Evolutionary conservation across 2,329 filamentous ascomycete genomes (phyloP), one percentile per base, ranked within the genome.

Genomic region (Fusarium tupiense): DNA sequence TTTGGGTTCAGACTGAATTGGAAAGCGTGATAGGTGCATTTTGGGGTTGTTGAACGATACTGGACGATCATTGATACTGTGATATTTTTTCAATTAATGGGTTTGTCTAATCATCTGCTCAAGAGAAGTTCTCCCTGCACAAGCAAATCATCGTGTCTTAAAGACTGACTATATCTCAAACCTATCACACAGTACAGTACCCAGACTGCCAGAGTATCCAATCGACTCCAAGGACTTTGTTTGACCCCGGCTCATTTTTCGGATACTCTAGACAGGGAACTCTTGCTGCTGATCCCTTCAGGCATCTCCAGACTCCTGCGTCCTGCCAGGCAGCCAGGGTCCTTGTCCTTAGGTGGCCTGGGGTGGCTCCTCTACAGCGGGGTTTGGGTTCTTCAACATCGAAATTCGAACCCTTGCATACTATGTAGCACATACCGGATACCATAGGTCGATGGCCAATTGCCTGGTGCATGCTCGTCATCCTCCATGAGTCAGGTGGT

Each of bases 201-300:
- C 17, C 8, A 20, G 43, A 46, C n/a, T 44, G 26, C 17, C 8
- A 20, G 43, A 46, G 43, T 44, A 44, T 9, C 43, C 43, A 7
- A 26, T 46, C 43, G 24, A 37, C 58, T 64, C 29, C 44, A 40
- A 50, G 58, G 47, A 50, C 53, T 26, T 49, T 50, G 44, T 31
- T 59, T 38, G 50, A 56, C 56, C 60, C 58, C 60, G 47, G 53
- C 53, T 44, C 29, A 56, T 68, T 44, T 44, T 50, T 62, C 61
- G 70, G 57, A 38, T 58, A 49, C 50, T 64, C 61, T 61, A 62
- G 65, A 54, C 53, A 57, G 49, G 72, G 69, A 64, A 62, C 29
- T 66, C 44, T 38, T 75, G 64, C 26, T 72, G 49, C 60, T 69
- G 68, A 74, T 74, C 72, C 58, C 58, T 74, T 38, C 43, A 72